These are phyloP conservation scores for Mycena vulgaris DNA, from an alignment of 768 basidiomycete genomes.

Conservation along the genomic window DNA sequence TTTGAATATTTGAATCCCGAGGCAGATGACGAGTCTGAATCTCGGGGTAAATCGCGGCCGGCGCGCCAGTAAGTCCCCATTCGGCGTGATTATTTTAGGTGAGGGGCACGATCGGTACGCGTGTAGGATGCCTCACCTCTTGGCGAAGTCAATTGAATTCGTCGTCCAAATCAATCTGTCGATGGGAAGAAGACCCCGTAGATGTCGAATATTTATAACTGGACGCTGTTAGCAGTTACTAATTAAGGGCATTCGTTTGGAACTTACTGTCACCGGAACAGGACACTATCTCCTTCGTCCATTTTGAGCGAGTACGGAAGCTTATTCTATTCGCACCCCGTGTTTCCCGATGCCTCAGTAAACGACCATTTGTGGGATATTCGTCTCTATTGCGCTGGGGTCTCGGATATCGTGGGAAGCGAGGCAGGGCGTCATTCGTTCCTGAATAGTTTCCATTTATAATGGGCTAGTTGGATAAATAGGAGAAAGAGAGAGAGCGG, in stretches of 20 bases:
- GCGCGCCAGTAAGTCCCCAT: not conserved
- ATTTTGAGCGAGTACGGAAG: too few relatives aligned
- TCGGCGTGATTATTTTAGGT: not conserved
- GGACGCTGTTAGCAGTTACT: not conserved
- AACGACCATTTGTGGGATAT: not conserved
- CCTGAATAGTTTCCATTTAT: not conserved
- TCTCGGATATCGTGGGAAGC: not conserved
- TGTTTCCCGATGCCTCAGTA: not conserved
- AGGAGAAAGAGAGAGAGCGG: not conserved
- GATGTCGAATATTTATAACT: not conserved
- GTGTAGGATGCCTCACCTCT: not conserved
- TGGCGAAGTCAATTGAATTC: not conserved
- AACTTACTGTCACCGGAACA: not conserved
- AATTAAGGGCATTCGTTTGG: not conserved
- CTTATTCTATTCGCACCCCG: too few relatives aligned
- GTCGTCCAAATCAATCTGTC: not conserved
- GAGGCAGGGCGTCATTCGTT: not conserved
- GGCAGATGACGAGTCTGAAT: not conserved
- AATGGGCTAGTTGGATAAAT: not conserved
- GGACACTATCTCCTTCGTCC: not conserved
- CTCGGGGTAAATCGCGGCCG: slow-evolving; percentile 4
- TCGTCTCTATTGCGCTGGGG: not conserved
- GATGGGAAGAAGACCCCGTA: not conserved
- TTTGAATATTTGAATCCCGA: too few relatives aligned
- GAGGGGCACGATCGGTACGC: not conserved